Conservation (phyloP, 1,284 basidiomycete genomes). For the Heliocybe sulcata region DNA sequence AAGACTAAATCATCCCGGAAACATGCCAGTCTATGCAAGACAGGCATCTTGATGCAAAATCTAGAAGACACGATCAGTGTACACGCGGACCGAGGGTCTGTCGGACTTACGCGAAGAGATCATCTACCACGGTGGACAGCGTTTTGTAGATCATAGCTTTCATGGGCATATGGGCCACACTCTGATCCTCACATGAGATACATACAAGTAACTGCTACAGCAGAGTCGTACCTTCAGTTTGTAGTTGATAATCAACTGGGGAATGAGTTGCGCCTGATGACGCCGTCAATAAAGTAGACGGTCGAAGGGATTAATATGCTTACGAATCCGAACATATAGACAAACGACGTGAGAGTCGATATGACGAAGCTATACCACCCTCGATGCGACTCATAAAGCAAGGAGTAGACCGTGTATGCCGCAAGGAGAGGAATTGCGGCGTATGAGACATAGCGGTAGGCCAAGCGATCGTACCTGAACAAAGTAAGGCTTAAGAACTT, state of each 20-base stretch:
- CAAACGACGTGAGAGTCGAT: conserved; percentile 80
- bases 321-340: conserved; percentile 97
- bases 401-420: conserved; percentile 87
- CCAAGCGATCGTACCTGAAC: conserved; percentile 73
- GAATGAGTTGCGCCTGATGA: conserved; percentile 76
- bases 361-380: conserved; percentile 97
- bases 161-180: conserved; percentile 91
- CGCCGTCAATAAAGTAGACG: conserved; percentile 6
- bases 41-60: conserved; percentile 95
- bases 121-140: conserved; percentile 85
- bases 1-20: conserved; percentile 93
- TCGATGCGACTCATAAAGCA: conserved; percentile 83
- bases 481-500: conserved; percentile 15
- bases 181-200: conserved; percentile 34
- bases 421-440: conserved; percentile 79
- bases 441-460: conserved; percentile 88
- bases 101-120: conserved; percentile 75
- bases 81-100: conserved; percentile 9
- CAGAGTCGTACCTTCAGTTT: conserved; percentile 68
- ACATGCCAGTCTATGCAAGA: conserved; percentile 83
- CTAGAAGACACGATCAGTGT: conserved; percentile 26
- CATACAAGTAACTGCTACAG: conserved; percentile 9
- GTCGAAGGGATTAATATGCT: conserved; percentile 25
- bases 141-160: conserved; percentile 97
- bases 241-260: conserved; percentile 94